A percentile compares a stretch with the other conserved stretches of the same genome.
These are phyloP conservation scores for Fusarium newnesense DNA, from an alignment of 2,329 filamentous ascomycete species.

Conservation along the genomic window DNA sequence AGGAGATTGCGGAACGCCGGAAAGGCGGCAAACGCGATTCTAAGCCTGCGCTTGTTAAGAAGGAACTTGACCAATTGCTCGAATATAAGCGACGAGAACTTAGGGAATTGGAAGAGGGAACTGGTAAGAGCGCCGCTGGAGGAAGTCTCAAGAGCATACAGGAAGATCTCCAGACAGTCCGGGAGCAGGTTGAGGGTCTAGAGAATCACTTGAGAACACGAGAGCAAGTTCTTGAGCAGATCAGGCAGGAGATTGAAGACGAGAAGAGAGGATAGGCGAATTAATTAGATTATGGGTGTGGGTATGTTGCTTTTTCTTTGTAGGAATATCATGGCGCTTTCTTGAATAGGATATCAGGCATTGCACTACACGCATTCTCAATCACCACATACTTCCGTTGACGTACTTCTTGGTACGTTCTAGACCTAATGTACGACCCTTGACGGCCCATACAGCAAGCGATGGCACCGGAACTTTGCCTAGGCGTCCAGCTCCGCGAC, in stretches of 20 bases:
- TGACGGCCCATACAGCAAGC: constrained; percentile 60
- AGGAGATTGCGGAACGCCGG: constrained; percentile 74
- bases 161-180: constrained; percentile 90
- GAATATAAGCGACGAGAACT: constrained; percentile 92
- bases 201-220: constrained; percentile 83
- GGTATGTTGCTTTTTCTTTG: constrained; percentile 34
- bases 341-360: constrained; percentile 41
- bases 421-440: constrained; percentile 61
- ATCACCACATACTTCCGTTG: constrained; percentile 57
- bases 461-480: constrained; percentile 61
- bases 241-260: constrained; percentile 86
- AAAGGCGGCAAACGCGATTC: constrained; percentile 74
- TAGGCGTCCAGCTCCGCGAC: constrained; percentile 60
- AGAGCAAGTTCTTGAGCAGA: constrained; percentile 77
- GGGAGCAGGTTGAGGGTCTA: constrained; percentile 91
- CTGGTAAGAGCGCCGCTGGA: constrained; percentile 74
- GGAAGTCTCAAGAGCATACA: constrained; percentile 79
- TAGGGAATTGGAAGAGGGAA: constrained; percentile 78
- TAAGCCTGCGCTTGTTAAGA: constrained; percentile 91
- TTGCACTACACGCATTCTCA: constrained; percentile 25
- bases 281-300: constrained; percentile 20
- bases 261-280: constrained; percentile 72
- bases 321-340: constrained; percentile 44
- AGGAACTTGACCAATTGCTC: constrained; percentile 91
- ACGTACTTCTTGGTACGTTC: constrained; percentile 58